Base-by-base conservation (phyloP, 202 grass and related monocot species). In the Dendrocalamus latiflorus region DNA sequence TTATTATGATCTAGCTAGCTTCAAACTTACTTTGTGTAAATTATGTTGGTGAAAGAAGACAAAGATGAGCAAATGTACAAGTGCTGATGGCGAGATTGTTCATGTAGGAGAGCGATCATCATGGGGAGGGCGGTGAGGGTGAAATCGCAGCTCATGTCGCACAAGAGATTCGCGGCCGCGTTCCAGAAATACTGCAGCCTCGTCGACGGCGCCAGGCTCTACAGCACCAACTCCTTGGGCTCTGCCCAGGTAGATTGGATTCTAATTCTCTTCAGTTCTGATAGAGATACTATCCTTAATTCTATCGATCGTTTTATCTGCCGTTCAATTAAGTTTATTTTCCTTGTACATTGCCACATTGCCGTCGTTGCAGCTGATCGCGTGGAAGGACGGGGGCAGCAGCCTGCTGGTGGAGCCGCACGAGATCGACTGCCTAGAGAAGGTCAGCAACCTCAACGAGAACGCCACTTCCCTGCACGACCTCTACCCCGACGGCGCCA, bases 381-480 rank as follows among this genome's bases (percentile, higher is more conserved):
- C 86, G 10, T 90, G 95, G 92, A 98, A 95, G 86, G 92, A 94
- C 53, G 90, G 82, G 5, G 49, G 14, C 70, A 84, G 80, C 69
- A 83, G 83, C 65, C 81, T 98, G 72, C 87, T 98, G 28, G 95
- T 95, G 63, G 91, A 98, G 37, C 87, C 88, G 4, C 18, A n/a
- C 2, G 87, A 93, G 82, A 85, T 95, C 73, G 76, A 74, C 21
- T 95, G 95, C 84, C 83, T 98, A 17, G 84, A 93, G 26, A 93
- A 89, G 28, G 93, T 93, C 18, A 74, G 85, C 48, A 43, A 75
- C 42, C 84, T 98, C 21, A 95, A 98, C 56, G 93, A 83, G 55
- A 8, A 91, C 55, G 95, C 95, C 38, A 67, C 79, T 63, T 90
- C 85, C 5, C 80, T 98, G 28, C 82, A 87, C 33, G 89, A 95